Evolutionary conservation across 345 rosid species (phyloP).

Genomic region (Balakata baccata): DNA sequence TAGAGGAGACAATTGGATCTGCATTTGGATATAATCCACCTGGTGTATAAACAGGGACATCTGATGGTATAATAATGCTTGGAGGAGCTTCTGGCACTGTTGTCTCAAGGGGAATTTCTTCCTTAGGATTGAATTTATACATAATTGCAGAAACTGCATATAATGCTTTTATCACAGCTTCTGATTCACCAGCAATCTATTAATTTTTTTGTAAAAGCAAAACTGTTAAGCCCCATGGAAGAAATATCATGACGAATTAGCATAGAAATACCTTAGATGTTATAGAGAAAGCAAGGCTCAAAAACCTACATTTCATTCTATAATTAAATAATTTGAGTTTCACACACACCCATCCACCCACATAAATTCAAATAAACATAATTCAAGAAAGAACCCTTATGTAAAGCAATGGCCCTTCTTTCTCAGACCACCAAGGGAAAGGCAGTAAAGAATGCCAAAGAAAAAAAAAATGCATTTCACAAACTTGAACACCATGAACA

Average conservation of each 20-base stretch:
- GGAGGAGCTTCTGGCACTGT: conserved; percentile 59
- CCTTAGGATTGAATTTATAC: conserved; percentile 80
- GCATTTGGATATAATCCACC: conserved; percentile 65
- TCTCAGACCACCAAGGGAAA: background rate
- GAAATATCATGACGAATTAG: background rate
- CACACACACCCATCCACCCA: background rate
- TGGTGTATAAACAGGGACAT: conserved; percentile 69
- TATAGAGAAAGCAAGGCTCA: background rate
- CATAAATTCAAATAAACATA: background rate
- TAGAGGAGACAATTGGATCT: conserved; percentile 55
- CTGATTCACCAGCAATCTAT: conserved; percentile 79
- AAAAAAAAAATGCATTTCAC: background rate
- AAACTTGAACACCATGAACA: background rate
- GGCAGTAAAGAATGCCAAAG: background rate
- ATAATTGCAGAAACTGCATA: conserved; percentile 82
- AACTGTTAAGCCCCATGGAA: conserved; percentile 1
- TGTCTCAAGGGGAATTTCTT: conserved; percentile 82
- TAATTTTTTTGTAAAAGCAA: background rate
- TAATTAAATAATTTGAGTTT: too few species aligned
- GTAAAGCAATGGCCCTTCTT: background rate
- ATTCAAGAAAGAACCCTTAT: background rate
- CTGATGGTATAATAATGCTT: conserved; percentile 82
- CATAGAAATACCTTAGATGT: background rate
- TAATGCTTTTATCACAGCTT: conserved; percentile 75
- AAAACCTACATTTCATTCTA: background rate